These are phyloP conservation scores for Dalbergia cultrata DNA, from an alignment of 306 rosid species.

Conservation along the genomic window DNA sequence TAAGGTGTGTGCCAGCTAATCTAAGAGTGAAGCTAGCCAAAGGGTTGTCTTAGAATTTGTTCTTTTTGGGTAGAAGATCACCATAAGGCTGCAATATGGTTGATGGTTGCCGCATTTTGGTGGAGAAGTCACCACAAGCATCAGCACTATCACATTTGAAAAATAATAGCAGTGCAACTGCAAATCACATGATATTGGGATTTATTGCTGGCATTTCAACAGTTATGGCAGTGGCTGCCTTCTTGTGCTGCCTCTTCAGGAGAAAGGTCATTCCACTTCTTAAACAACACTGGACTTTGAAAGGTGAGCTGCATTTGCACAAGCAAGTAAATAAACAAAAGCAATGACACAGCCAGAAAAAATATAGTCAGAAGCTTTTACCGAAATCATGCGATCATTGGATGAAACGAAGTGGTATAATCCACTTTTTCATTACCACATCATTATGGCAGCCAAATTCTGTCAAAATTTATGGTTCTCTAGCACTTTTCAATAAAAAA, in stretches of 20 bases:
- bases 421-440: background rate
- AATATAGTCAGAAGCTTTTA: background rate
- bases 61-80: constrained; percentile 8
- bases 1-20: constrained; percentile 8
- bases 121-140: constrained; percentile 39
- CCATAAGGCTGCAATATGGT: constrained; percentile 40
- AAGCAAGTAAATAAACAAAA: background rate
- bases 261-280: constrained; percentile 54
- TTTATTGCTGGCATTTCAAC: constrained; percentile 58
- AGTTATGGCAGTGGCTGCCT: constrained; percentile 46
- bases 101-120: constrained; percentile 1
- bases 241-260: constrained; percentile 50
- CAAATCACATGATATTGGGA: constrained; percentile 44
- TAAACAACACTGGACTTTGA: constrained; percentile 35
- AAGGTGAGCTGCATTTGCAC: constrained; percentile 54
- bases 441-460: background rate
- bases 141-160: constrained; percentile 7
- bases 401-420: background rate
- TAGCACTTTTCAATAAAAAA: background rate
- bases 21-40: constrained; percentile 24
- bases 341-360: background rate
- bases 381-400: background rate
- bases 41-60: constrained; percentile 1
- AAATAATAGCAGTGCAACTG: background rate
- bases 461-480: background rate